Conservation (phyloP, 768 basidiomycete species). For the Mycena alexandri region DNA sequence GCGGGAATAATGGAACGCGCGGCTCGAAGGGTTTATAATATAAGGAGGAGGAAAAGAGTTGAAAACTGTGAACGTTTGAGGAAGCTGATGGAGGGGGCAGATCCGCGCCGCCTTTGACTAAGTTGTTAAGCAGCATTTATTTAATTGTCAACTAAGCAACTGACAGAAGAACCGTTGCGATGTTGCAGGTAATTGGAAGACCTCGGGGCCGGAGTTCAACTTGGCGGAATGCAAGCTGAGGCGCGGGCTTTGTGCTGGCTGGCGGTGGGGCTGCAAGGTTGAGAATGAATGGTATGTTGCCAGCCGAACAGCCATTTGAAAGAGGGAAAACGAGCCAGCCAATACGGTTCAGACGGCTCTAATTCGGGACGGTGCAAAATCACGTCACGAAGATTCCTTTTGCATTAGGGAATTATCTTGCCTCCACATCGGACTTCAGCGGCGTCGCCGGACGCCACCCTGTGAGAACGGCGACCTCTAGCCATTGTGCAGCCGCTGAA, state of each 20-base stretch:
- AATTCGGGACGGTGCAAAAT: constrained; percentile 36
- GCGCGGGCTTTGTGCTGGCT: not conserved
- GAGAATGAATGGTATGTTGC: not conserved
- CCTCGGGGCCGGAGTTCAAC: constrained; percentile 15
- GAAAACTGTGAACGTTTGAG: constrained; percentile 48
- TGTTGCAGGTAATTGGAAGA: constrained; percentile 28
- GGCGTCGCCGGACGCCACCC: constrained; percentile 14
- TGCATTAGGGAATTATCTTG: constrained; percentile 20
- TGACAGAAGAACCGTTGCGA: constrained; percentile 33
- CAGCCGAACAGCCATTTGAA: constrained; percentile 1
- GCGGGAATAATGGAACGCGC: not conserved
- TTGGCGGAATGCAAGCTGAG: not conserved
- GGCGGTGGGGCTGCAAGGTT: not conserved
- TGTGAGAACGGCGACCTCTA: constrained; percentile 3
- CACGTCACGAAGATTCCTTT: constrained; percentile 31
- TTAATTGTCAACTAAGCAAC: constrained; percentile 46
- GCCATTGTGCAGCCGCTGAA: not conserved
- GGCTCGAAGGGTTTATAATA: constrained; percentile 46
- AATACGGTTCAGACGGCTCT: constrained; percentile 22
- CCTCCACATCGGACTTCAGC: constrained; percentile 21
- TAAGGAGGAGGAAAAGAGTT: constrained; percentile 44
- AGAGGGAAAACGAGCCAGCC: constrained; percentile 8
- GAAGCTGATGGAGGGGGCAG: too few species aligned
- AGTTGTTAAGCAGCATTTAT: constrained; percentile 20
- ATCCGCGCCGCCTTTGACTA: too few species aligned